phyloP scores from a whole-genome alignment of 176 grass and related monocot genomes.

The Rhipidocladum racemiflorum region DNA sequence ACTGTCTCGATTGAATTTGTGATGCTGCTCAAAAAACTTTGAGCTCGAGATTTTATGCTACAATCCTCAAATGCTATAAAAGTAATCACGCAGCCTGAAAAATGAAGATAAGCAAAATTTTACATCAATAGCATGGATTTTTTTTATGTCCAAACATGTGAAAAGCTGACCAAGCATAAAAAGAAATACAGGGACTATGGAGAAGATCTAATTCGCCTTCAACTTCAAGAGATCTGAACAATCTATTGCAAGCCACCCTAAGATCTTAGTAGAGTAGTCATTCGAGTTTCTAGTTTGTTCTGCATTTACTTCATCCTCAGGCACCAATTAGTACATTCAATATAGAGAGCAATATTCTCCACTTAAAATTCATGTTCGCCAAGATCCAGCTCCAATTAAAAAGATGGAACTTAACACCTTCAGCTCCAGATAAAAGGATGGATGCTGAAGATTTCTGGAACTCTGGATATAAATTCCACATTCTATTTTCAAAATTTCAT shows the following conservation, averaged over 20 bases:
- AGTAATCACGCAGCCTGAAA: conserved; percentile 56
- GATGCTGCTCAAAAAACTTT: conserved; percentile 88
- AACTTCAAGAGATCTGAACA: not conserved
- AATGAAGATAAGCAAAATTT: not conserved
- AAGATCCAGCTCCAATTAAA: not conserved
- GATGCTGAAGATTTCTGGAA: not conserved
- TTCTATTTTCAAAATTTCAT: not conserved
- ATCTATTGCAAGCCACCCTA: not conserved
- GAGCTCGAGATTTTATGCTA: conserved; percentile 58
- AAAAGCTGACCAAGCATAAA: not conserved
- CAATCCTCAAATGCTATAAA: conserved; percentile 64
- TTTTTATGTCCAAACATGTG: not conserved
- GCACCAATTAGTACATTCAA: not conserved
- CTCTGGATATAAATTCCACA: not conserved
- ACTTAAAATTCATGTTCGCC: not conserved
- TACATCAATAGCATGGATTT: not conserved
- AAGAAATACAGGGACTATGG: not conserved
- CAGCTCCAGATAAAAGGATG: not conserved
- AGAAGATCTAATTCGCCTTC: conserved; percentile 19
- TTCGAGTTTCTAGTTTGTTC: not conserved
- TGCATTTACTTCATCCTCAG: not conserved
- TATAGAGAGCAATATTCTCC: not conserved
- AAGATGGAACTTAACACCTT: not conserved
- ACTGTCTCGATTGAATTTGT: conserved; percentile 81
- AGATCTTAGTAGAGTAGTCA: not conserved